Evolutionary conservation across 306 rosid species (phyloP).

Genomic region (Hippophae gyantsensis): DNA sequence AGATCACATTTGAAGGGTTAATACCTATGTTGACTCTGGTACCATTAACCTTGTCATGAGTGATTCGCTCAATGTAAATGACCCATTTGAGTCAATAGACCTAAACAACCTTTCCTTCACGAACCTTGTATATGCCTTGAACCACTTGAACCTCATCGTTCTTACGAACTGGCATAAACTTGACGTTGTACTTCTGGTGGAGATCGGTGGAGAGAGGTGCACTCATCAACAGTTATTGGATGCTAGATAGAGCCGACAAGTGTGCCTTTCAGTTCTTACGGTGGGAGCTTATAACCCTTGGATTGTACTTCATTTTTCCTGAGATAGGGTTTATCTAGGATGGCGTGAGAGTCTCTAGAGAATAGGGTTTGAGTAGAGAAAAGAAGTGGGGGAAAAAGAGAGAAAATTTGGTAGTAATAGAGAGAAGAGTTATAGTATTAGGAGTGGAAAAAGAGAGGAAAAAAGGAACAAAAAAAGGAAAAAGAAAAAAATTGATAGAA

Average conservation of each 20-base stretch:
- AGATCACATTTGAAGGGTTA: constrained; percentile 64
- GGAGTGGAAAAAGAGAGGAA: no score
- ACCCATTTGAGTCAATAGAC: constrained; percentile 95
- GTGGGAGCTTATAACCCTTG: constrained; percentile 76
- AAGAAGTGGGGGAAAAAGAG: no score
- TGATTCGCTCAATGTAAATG: constrained; percentile 83
- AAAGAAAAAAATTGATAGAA: no score
- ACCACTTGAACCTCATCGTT: constrained; percentile 92
- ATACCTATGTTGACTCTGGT: constrained; percentile 86
- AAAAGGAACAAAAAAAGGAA: no score
- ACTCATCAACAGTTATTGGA: constrained; percentile 77
- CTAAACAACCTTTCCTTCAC: constrained; percentile 86
- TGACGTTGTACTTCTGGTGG: constrained; percentile 77
- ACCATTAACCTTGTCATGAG: constrained; percentile 91
- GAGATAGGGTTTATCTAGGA: background rate
- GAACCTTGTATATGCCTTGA: constrained; percentile 81
- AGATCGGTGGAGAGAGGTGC: constrained; percentile 78
- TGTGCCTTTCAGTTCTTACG: constrained; percentile 96
- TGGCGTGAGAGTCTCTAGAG: no score
- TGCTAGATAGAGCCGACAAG: constrained; percentile 93
- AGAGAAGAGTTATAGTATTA: no score
- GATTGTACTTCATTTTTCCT: constrained; percentile 69
- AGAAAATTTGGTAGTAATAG: no score
- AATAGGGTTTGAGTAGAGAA: no score
- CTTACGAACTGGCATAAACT: constrained; percentile 80